A percentile compares a stretch with the other conserved stretches of the same genome.
These are phyloP conservation scores for Elongisporangium anandrum DNA, from an alignment of 352 stramenopile genomes.

Conservation along the genomic window DNA sequence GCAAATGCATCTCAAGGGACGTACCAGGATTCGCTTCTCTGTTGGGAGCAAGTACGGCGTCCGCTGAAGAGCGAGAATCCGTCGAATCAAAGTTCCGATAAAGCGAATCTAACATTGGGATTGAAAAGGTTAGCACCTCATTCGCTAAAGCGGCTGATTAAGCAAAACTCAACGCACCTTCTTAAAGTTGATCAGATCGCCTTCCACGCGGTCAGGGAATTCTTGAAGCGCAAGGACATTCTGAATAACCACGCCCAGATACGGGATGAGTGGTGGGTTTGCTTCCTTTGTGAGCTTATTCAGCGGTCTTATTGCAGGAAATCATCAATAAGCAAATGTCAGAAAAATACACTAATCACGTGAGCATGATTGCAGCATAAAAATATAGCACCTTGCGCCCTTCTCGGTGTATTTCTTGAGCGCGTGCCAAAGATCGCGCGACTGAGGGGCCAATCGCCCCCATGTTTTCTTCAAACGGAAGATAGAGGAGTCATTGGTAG, in stretches of 20 bases:
- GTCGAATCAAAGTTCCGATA: constrained; percentile 53
- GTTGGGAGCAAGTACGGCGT: constrained; percentile 75
- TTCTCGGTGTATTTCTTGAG: constrained; percentile 82
- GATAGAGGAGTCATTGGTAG: constrained; percentile 82
- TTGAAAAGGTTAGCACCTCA: too few relatives aligned
- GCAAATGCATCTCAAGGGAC: constrained; percentile 1
- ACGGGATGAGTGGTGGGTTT: constrained; percentile 67
- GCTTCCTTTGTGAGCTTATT: constrained; percentile 81
- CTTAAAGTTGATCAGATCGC: constrained; percentile 84
- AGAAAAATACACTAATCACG: neutral
- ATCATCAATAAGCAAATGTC: neutral
- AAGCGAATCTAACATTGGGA: constrained; percentile 76
- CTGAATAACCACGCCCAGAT: constrained; percentile 83
- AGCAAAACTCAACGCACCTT: constrained; percentile 31
- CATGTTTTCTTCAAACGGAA: constrained; percentile 88
- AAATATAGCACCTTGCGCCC: constrained; percentile 41
- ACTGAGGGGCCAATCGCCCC: constrained; percentile 58
- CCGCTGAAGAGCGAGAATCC: constrained; percentile 62
- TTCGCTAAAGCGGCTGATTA: too few relatives aligned
- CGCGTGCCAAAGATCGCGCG: constrained; percentile 78
- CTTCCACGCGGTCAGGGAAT: constrained; percentile 72
- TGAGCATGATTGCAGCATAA: neutral
- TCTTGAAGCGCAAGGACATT: constrained; percentile 83
- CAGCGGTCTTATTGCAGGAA: constrained; percentile 26
- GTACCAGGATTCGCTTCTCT: constrained; percentile 79